These are phyloP conservation scores for Ricinus communis DNA, from an alignment of 345 rosid species.

Conservation along the genomic window DNA sequence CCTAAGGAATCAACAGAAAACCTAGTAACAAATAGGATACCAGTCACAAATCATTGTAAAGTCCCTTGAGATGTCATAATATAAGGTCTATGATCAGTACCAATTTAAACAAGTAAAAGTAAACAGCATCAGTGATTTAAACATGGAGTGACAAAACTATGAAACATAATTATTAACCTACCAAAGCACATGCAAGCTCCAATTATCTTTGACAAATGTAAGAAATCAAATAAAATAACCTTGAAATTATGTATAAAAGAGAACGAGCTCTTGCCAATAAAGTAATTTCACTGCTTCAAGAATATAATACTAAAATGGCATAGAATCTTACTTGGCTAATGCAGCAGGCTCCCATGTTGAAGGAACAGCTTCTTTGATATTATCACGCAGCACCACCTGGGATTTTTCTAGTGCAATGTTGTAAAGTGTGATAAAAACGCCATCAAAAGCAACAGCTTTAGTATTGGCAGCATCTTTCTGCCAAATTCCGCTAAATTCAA, in stretches of 20 bases:
- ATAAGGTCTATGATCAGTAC: neutral
- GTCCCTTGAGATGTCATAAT: neutral
- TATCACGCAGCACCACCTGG: slow-evolving; percentile 20
- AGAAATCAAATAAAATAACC: neutral
- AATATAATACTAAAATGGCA: neutral
- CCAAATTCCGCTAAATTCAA: slow-evolving; percentile 29
- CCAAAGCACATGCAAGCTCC: neutral
- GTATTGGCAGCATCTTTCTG: slow-evolving; percentile 31
- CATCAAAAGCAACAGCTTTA: slow-evolving; percentile 34
- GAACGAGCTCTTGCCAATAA: neutral
- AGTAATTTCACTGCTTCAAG: neutral
- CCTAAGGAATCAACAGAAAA: neutral
- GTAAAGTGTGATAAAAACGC: slow-evolving; percentile 29
- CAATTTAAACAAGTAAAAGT: neutral
- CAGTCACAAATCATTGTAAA: neutral
- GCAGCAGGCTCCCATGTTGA: slow-evolving; percentile 36
- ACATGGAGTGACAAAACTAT: neutral
- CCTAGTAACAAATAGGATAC: too few relatives aligned
- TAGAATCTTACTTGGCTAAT: slow-evolving; percentile 25
- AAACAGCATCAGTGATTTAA: too few relatives aligned
- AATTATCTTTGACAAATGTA: neutral
- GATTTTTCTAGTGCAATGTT: slow-evolving; percentile 29
- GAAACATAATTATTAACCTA: neutral
- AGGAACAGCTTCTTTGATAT: slow-evolving; percentile 33
- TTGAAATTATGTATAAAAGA: neutral